Evolutionary conservation across 2,329 filamentous ascomycete species (phyloP).

Genomic region (Fusarium temperatum): DNA sequence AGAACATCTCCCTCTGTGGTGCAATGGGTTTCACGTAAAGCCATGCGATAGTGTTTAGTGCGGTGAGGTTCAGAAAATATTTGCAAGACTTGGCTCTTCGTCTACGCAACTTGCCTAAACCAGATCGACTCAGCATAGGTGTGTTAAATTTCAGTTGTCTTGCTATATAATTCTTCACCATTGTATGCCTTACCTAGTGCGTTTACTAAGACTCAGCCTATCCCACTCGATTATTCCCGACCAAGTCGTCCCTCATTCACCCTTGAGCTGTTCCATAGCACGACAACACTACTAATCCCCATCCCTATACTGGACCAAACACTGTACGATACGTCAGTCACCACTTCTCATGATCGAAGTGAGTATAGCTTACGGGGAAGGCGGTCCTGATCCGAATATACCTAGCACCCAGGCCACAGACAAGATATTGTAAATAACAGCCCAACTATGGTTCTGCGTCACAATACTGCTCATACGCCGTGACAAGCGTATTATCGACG

Average conservation of each 20-base stretch:
- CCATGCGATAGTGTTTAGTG: too few species aligned
- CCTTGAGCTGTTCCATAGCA: background rate
- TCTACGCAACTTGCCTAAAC: accelerated
- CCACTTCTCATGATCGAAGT: background rate
- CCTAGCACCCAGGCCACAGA: background rate
- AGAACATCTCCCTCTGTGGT: accelerated
- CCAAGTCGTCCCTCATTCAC: too few species aligned
- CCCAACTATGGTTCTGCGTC: background rate
- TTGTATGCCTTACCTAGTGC: background rate
- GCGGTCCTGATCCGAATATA: background rate
- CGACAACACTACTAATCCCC: background rate
- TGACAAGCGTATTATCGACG: background rate
- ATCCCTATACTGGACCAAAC: background rate
- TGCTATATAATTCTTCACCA: background rate
- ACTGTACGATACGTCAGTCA: background rate
- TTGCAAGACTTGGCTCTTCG: too few species aligned
- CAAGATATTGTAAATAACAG: background rate
- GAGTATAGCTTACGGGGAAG: background rate
- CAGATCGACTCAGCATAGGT: too few species aligned
- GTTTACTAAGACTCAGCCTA: accelerated
- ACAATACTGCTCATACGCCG: background rate
- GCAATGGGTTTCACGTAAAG: too few species aligned
- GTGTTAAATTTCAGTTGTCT: background rate
- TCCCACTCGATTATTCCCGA: accelerated
- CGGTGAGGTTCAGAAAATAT: too few species aligned